phyloP scores from a whole-genome alignment of 2,329 filamentous ascomycete species.

The Aschersonia sp. region DNA sequence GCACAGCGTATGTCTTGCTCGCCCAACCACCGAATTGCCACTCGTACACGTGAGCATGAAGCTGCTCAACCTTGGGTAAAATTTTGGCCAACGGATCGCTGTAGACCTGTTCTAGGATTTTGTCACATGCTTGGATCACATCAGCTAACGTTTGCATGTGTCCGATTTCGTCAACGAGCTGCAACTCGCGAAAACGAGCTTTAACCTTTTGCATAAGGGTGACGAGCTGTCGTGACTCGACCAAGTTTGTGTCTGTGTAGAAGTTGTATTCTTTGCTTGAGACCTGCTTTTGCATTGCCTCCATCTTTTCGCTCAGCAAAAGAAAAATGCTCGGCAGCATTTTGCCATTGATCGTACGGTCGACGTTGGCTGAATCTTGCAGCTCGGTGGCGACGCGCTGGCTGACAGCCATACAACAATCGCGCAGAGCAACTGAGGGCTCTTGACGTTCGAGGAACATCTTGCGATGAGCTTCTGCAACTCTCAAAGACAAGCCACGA shows the following conservation, averaged over 20 bases:
- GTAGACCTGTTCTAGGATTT: constrained; percentile 61
- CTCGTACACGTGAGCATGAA: constrained; percentile 75
- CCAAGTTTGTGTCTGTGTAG: constrained; percentile 67
- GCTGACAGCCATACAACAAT: constrained; percentile 28
- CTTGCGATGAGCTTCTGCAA: constrained; percentile 45
- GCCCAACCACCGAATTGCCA: constrained; percentile 85
- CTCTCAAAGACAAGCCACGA: constrained; percentile 41
- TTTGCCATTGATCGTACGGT: constrained; percentile 28
- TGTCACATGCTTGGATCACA: constrained; percentile 59
- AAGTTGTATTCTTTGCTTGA: constrained; percentile 57
- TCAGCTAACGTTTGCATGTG: constrained; percentile 68
- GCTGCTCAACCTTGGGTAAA: constrained; percentile 72
- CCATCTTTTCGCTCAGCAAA: constrained; percentile 46
- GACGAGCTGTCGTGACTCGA: constrained; percentile 62
- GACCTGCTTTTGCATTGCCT: constrained; percentile 21
- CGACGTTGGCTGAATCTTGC: constrained; percentile 12
- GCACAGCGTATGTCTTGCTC: constrained; percentile 60
- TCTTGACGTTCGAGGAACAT: constrained; percentile 32
- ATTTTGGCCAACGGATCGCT: constrained; percentile 76
- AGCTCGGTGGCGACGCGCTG: constrained; percentile 19
- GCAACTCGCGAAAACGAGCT: constrained; percentile 57
- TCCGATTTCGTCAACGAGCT: constrained; percentile 47
- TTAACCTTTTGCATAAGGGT: constrained; percentile 54
- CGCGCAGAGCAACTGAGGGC: constrained; percentile 25
- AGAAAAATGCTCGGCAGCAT: constrained; percentile 55